Evolutionary conservation across 768 basidiomycete genomes (phyloP).

Genomic region (Leccinellum rugosiceps): DNA sequence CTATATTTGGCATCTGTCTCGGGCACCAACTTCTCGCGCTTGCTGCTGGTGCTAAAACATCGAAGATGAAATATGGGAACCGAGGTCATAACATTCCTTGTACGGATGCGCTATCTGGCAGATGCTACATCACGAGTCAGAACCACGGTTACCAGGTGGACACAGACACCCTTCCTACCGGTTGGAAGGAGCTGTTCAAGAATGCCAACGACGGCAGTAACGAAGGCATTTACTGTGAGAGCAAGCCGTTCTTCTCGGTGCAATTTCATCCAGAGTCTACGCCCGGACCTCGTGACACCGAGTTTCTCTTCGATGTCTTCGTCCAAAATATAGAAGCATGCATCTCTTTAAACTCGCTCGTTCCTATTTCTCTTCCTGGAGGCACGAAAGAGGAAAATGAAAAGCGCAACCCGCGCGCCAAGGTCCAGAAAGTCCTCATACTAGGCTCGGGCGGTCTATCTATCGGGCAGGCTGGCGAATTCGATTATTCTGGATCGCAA

Average conservation of each 20-base stretch:
- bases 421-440: constrained; percentile 92
- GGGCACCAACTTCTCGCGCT: constrained; percentile 96
- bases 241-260: constrained; percentile 96
- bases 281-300: constrained; percentile 95
- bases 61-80: constrained; percentile 99
- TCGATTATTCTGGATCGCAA: constrained; percentile 99
- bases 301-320: constrained; percentile 98
- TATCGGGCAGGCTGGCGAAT: constrained; percentile 98
- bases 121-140: constrained; percentile 99
- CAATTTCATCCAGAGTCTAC: constrained; percentile 99
- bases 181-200: constrained; percentile 92
- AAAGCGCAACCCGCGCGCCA: constrained; percentile 60
- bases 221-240: constrained; percentile 92
- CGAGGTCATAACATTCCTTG: constrained; percentile 99
- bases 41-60: constrained; percentile 89
- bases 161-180: constrained; percentile 64
- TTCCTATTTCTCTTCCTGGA: constrained; percentile 68
- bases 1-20: constrained; percentile 98
- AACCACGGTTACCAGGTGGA: constrained; percentile 99
- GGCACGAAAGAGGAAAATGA: constrained; percentile 85
- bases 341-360: constrained; percentile 49
- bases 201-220: constrained; percentile 98
- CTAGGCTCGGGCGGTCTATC: constrained; percentile 97
- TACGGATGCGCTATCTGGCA: constrained; percentile 86
- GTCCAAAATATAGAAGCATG: constrained; percentile 82